Conservation (phyloP, 257 asterid genomes). For the Nyctanthes arbortristis region DNA sequence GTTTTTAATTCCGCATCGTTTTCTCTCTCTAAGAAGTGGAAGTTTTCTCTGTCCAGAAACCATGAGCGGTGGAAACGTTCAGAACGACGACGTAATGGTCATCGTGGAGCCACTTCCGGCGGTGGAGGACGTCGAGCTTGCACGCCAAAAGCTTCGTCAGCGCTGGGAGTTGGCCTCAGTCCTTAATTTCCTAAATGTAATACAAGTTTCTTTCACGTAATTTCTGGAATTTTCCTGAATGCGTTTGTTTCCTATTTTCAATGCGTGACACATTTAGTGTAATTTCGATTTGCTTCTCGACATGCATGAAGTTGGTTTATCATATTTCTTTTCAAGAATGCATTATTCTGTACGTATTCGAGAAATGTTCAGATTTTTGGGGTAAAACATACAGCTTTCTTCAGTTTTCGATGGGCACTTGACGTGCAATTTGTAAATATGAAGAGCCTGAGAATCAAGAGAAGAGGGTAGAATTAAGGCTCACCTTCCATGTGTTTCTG, state of each 20-base stretch:
- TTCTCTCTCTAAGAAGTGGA: neutral
- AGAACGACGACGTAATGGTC: slow-evolving; percentile 17
- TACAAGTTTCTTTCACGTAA: neutral
- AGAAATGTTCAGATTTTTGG: neutral
- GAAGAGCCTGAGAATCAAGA: too few relatives aligned
- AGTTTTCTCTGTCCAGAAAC: neutral
- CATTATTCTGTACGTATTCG: neutral
- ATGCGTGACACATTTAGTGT: neutral
- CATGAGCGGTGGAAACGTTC: slow-evolving; percentile 19
- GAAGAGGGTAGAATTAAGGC: too few relatives aligned
- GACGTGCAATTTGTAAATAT: too few relatives aligned
- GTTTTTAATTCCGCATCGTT: too few relatives aligned
- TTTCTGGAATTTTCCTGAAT: neutral
- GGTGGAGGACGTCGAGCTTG: slow-evolving; percentile 36
- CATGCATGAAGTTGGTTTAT: neutral
- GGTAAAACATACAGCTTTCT: neutral
- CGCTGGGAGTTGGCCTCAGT: slow-evolving; percentile 95
- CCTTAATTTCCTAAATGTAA: slow-evolving; percentile 80
- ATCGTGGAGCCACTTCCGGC: slow-evolving; percentile 23
- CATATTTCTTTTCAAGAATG: neutral
- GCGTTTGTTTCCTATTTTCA: neutral
- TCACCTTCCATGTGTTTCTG: too few relatives aligned
- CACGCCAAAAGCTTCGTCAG: slow-evolving; percentile 58
- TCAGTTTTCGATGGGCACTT: neutral
- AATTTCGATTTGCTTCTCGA: neutral